Conservation (phyloP, 768 basidiomycete species). For the Amanita jacksonii region DNA sequence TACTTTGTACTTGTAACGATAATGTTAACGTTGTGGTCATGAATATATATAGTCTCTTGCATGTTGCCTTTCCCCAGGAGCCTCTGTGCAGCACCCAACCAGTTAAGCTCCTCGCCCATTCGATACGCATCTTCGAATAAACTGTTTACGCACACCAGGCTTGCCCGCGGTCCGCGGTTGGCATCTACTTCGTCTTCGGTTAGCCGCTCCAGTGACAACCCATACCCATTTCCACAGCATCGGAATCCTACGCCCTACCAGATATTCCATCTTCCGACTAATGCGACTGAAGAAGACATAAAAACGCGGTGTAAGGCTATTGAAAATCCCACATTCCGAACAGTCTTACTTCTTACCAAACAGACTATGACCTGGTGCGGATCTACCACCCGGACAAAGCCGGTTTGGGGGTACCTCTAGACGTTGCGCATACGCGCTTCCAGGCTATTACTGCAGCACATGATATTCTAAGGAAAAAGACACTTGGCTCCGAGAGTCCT, state of each 20-base stretch:
- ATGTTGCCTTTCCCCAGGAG: neutral
- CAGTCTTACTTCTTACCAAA: neutral
- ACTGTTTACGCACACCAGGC: neutral
- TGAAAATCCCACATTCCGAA: neutral
- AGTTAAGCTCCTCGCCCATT: neutral
- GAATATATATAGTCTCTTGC: neutral
- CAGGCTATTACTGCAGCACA: conserved; percentile 60
- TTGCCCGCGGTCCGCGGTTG: neutral
- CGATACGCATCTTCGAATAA: neutral
- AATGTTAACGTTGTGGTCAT: neutral
- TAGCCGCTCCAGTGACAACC: neutral
- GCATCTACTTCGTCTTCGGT: neutral
- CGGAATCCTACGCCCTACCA: conserved; percentile 54
- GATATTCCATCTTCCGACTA: conserved; percentile 56
- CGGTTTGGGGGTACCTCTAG: conserved; percentile 21
- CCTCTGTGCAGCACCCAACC: neutral
- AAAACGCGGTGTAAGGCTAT: conserved; percentile 53
- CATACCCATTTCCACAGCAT: conserved; percentile 40
- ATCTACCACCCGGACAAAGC: conserved; percentile 55
- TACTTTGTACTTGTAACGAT: neutral
- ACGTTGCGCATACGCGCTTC: conserved; percentile 49
- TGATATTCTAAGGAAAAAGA: conserved; percentile 37
- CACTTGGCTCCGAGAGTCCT: neutral
- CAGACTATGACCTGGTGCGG: conserved; percentile 70
- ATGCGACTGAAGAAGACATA: conserved; percentile 50